Evolutionary conservation across 2,329 filamentous ascomycete genomes (phyloP).

Genomic region (Endocalyx cinctus): DNA sequence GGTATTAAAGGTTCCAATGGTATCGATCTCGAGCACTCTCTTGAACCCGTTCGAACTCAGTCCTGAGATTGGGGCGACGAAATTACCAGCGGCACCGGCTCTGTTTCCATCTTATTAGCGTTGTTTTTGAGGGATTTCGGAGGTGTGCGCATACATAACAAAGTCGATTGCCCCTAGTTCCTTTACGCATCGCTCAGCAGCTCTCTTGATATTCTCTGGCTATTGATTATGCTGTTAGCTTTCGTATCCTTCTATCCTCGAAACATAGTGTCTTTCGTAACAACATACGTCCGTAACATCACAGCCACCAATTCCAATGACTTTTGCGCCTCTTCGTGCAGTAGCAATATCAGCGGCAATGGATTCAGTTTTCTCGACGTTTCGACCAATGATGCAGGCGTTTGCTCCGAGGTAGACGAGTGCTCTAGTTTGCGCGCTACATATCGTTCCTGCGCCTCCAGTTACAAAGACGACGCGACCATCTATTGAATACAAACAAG

Average conservation of each 20-base stretch:
- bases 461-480: constrained; percentile 93
- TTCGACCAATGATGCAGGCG: constrained; percentile 90
- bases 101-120: constrained; percentile 36
- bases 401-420: constrained; percentile 88
- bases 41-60: constrained; percentile 90
- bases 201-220: constrained; percentile 62
- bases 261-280: too few relatives aligned
- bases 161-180: constrained; percentile 89
- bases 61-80: constrained; percentile 77
- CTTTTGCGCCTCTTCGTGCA: constrained; percentile 71
- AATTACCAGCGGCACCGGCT: constrained; percentile 93
- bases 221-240: too few relatives aligned
- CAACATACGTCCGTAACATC: constrained; percentile 71
- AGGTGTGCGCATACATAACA: constrained; percentile 65
- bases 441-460: constrained; percentile 89
- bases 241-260: too few relatives aligned
- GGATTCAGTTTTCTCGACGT: constrained; percentile 77
- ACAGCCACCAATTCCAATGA: constrained; percentile 78
- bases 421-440: constrained; percentile 87
- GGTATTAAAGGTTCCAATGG: constrained; percentile 90
- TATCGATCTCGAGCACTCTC: constrained; percentile 92
- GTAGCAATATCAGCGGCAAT: constrained; percentile 79
- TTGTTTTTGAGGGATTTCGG: background rate
- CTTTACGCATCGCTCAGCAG: constrained; percentile 72
- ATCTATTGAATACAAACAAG: constrained; percentile 41